Conservation (phyloP, 2,329 filamentous ascomycete species). For the Ramularia endophylla region DNA sequence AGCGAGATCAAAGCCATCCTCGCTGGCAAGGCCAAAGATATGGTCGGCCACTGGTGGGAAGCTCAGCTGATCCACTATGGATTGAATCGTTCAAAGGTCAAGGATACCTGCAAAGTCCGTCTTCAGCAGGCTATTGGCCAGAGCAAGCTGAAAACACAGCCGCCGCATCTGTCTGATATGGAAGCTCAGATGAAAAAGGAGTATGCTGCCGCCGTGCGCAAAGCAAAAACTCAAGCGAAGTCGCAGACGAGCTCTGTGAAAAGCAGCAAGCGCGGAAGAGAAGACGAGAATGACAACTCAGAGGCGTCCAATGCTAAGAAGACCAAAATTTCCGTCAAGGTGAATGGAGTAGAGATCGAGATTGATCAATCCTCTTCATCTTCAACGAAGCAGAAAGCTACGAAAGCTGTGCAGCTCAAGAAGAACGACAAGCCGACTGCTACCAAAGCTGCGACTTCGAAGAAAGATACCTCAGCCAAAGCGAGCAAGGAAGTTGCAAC, state of each 20-base stretch:
- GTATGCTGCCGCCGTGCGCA: constrained; percentile 47
- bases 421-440: no score
- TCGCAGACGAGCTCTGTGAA: constrained; percentile 3
- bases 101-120: constrained; percentile 54
- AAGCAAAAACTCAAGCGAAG: constrained; percentile 31
- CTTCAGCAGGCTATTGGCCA: constrained; percentile 52
- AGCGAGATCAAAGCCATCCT: constrained; percentile 21
- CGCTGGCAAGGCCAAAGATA: constrained; percentile 37
- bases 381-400: no score
- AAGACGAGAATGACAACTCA: constrained; percentile 13
- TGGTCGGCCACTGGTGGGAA: constrained; percentile 56
- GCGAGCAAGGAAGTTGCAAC: constrained; percentile 1
- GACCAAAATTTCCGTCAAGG: constrained; percentile 23
- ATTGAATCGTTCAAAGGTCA: constrained; percentile 50
- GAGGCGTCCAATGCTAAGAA: constrained; percentile 14
- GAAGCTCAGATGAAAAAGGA: constrained; percentile 54
- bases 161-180: constrained; percentile 42
- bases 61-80: constrained; percentile 60
- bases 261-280: constrained; percentile 20
- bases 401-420: no score
- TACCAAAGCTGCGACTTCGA: background rate
- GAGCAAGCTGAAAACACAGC: constrained; percentile 43
- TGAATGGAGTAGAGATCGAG: constrained; percentile 20
- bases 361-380: constrained; percentile 19
- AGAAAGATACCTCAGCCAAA: constrained; percentile 12